Evolutionary conservation across 2,329 filamentous ascomycete genomes (phyloP).

Genomic region (Alternaria alternata): DNA sequence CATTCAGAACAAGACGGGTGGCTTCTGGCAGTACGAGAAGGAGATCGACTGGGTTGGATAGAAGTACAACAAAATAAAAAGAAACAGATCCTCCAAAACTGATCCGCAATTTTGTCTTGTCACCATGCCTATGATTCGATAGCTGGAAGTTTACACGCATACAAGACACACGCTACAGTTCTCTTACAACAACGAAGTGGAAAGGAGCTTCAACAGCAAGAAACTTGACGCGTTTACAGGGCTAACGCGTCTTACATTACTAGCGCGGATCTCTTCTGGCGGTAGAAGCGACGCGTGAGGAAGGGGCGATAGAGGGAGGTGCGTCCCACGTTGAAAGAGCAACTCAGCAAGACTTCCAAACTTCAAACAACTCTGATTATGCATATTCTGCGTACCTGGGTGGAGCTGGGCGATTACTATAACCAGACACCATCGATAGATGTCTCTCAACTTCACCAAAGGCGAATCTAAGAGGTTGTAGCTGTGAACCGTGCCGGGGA

Average conservation of each 20-base stretch:
- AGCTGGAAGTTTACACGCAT: not conserved
- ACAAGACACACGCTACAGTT: too few relatives aligned
- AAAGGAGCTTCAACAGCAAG: not conserved
- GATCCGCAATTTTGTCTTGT: not conserved
- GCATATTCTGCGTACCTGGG: not conserved
- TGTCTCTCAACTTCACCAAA: not conserved
- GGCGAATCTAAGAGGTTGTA: not conserved
- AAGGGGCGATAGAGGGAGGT: not conserved
- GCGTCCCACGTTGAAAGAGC: too few relatives aligned
- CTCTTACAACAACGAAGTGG: too few relatives aligned
- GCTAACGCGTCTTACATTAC: not conserved
- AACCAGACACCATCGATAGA: not conserved
- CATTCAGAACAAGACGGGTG: slow-evolving; percentile 45
- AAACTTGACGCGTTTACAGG: not conserved
- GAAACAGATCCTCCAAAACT: not conserved
- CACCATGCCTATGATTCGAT: not conserved
- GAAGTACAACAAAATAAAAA: slow-evolving; percentile 24
- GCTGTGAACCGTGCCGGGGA: not conserved
- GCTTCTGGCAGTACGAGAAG: slow-evolving; percentile 53
- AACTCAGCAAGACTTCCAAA: not conserved
- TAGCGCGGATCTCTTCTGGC: not conserved
- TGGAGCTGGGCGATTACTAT: not conserved
- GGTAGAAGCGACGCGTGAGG: not conserved
- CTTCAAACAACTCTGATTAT: not conserved
- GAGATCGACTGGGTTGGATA: slow-evolving; percentile 49